Evolutionary conservation across 2,329 filamentous ascomycete species (phyloP), one percentile per base, ranked within the genome.

Genomic region (Exophiala xenobiotica): DNA sequence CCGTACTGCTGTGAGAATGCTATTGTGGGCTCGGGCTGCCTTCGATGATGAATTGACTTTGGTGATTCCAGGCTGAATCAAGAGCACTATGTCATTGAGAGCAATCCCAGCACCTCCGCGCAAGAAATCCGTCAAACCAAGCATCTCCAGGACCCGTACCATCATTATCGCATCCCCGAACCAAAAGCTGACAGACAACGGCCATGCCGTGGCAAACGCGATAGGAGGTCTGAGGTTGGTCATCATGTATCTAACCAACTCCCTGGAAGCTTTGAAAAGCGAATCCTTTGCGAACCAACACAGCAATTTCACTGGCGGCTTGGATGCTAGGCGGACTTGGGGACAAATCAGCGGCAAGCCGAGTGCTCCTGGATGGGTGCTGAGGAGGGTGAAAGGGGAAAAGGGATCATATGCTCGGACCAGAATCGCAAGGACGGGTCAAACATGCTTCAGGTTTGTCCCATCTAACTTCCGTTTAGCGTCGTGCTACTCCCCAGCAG

Each of bases 401-500:
- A 40, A 29, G 46, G 22, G 31, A 35, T 39, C 42, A 29, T 24
- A 38, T 37, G 20, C 49, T 27, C 27, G 44, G 44, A 39, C 33
- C 46, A 44, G 54, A 18, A 47, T 29, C 40, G 46, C 31, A 38
- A 38, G 38, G 47, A 50, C 47, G 54, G 31, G 29, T 51, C 50
- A 53, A 57, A 54, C 54, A 57, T 43, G 51, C 51, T 40, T 54
- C 44, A 53, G 18, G 43, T 41, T 19, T 35, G 39, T 22, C 31
- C 38, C 39, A 40, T 19, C 44, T 49, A 46, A 54, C 46, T 41
- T 57, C 54, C 54, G 54, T 35, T 31, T 57, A 51, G 54, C 51
- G 50, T 41, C 40, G 12, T 37, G 40, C 41, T 49, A 51, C 54
- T 53, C 50, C 51, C 20, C 23, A 37, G 31, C 23, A 22, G 12